phyloP scores from a whole-genome alignment of 352 stramenopile species.

The Phytopythium vexans region DNA sequence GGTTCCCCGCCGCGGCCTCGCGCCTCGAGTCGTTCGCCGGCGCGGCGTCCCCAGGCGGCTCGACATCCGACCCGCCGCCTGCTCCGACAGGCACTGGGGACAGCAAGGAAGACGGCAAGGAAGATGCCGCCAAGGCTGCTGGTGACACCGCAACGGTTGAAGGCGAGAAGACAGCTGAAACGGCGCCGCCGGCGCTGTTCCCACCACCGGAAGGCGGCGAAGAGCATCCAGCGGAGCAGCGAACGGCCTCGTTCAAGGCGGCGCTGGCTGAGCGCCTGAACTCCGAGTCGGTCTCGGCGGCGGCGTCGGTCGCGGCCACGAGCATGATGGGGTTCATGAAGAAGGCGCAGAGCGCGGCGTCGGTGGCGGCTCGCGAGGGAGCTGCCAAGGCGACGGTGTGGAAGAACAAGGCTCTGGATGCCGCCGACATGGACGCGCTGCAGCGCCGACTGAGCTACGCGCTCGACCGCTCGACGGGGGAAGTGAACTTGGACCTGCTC shows the following conservation, averaged over 20 bases:
- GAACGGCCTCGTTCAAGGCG: constrained; percentile 48
- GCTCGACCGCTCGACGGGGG: constrained; percentile 69
- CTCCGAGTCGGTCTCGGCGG: constrained; percentile 61
- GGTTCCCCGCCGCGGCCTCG: constrained; percentile 67
- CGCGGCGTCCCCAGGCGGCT: constrained; percentile 1
- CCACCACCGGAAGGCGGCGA: constrained; percentile 5
- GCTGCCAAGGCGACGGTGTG: constrained; percentile 66
- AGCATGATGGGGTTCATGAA: constrained; percentile 85
- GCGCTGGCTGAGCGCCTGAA: constrained; percentile 65
- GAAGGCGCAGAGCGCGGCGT: constrained; percentile 74
- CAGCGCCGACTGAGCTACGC: constrained; percentile 78
- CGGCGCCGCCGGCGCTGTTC: constrained; percentile 17
- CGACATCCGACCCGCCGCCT: constrained; percentile 17
- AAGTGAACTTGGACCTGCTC: constrained; percentile 83
- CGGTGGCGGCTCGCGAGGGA: constrained; percentile 68
- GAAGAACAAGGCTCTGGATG: constrained; percentile 75
- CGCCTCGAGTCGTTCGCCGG: constrained; percentile 63
- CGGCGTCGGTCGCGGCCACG: constrained; percentile 54
- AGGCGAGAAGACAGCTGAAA: neutral
- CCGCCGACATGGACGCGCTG: constrained; percentile 84
- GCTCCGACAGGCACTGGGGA: constrained; percentile 2
- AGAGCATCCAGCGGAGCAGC: constrained; percentile 19
- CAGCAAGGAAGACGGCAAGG: constrained; percentile 1
- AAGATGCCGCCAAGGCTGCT: constrained; percentile 6
- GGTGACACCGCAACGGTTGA: constrained; percentile 5